Percentiles rank a stretch among this genome's conserved stretches.
Conservation (phyloP, 352 stramenopile genomes). For the Phytophthora hybrid region DNA sequence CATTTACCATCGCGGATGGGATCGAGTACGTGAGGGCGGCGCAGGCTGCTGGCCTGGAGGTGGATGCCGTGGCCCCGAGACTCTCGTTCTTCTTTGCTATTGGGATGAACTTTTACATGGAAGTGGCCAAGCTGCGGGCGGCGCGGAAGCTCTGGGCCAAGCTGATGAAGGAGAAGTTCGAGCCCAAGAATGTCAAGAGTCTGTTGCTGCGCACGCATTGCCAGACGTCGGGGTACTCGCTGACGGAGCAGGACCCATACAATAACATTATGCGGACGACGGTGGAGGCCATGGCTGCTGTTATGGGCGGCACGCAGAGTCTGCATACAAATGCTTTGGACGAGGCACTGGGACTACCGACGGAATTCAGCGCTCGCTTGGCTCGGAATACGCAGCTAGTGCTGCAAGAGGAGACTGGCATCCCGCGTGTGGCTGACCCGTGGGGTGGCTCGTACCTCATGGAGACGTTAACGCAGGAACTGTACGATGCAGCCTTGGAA, state of each 20-base stretch:
- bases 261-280: conserved; percentile 99
- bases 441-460: conserved; percentile 98
- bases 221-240: conserved; percentile 96
- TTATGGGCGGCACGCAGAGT: conserved; percentile 95
- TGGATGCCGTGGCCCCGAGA: conserved; percentile 94
- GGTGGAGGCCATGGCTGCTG: conserved; percentile 91
- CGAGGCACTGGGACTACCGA: conserved; percentile 97
- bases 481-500: conserved; percentile 75
- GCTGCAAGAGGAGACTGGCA: conserved; percentile 96
- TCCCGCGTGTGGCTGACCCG: conserved; percentile 95
- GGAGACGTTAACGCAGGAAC: conserved; percentile 95
- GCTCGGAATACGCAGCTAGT: conserved; percentile 98
- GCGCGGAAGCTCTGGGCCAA: conserved; percentile 95
- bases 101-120: conserved; percentile 98
- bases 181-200: conserved; percentile 95
- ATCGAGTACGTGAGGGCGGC: conserved; percentile 96
- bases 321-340: conserved; percentile 98
- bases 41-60: conserved; percentile 92
- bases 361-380: conserved; percentile 96
- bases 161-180: conserved; percentile 94
- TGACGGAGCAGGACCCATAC: conserved; percentile 97
- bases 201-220: conserved; percentile 96
- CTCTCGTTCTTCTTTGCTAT: conserved; percentile 99
- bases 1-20: conserved; percentile 98
- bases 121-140: conserved; percentile 96